Conservation (phyloP, 2,329 filamentous ascomycete species). For the Arthrinium phaeospermum region DNA sequence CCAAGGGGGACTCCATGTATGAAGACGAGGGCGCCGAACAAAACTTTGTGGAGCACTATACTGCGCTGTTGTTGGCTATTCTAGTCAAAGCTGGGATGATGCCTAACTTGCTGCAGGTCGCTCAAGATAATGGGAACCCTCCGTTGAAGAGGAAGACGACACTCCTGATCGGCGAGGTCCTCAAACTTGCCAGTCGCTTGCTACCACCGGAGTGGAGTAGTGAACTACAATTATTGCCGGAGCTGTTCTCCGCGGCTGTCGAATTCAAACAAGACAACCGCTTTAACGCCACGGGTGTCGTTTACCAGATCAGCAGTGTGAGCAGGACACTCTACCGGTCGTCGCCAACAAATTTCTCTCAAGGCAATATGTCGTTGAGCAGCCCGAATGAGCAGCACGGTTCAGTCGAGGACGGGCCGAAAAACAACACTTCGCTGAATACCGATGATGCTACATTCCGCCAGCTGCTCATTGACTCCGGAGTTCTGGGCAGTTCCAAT, state of each 20-base stretch:
- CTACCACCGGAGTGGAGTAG: conserved; percentile 83
- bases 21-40: conserved; percentile 75
- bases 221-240: conserved; percentile 84
- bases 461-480: conserved; percentile 74
- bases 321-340: conserved; percentile 90
- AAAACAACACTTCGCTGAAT: conserved; percentile 53
- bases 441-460: conserved; percentile 69
- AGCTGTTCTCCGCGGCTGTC: conserved; percentile 79
- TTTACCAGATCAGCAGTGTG: conserved; percentile 98
- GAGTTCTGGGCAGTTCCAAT: conserved; percentile 87
- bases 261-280: conserved; percentile 74
- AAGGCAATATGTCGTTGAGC: conserved; percentile 46
- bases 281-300: conserved; percentile 84
- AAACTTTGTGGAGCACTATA: conserved; percentile 93
- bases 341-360: conserved; percentile 54
- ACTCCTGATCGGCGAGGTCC: conserved; percentile 85
- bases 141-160: conserved; percentile 87
- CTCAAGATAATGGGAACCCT: conserved; percentile 70
- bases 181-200: conserved; percentile 87
- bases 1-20: conserved; percentile 55
- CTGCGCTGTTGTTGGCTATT: conserved; percentile 82
- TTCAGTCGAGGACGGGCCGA: conserved; percentile 62
- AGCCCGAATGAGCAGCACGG: conserved; percentile 55
- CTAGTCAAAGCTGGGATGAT: conserved; percentile 83
- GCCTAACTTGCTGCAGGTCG: conserved; percentile 64